Evolutionary conservation across 768 basidiomycete species (phyloP).

Genomic region (Nidularia sp.): DNA sequence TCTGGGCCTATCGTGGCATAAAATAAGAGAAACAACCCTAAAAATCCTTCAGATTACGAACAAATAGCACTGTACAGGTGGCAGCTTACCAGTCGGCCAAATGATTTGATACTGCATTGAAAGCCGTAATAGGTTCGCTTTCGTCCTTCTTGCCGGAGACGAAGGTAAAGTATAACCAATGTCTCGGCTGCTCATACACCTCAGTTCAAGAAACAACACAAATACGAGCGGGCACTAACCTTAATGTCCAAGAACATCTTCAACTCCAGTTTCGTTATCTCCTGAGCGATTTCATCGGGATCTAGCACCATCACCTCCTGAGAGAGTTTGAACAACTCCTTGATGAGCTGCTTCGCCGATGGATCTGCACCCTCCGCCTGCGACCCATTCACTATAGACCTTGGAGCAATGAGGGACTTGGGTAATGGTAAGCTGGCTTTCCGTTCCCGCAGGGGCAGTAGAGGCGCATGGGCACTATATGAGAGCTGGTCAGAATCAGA

Average conservation of each 20-base stretch:
- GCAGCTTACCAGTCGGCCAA: conserved; percentile 79
- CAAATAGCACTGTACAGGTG: not conserved
- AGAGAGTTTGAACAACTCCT: conserved; percentile 57
- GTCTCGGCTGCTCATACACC: conserved; percentile 58
- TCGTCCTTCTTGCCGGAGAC: conserved; percentile 63
- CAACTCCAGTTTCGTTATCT: conserved; percentile 76
- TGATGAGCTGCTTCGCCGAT: conserved; percentile 54
- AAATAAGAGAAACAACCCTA: conserved; percentile 89
- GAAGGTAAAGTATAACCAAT: conserved; percentile 82
- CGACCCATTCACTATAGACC: conserved; percentile 19
- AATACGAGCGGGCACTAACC: conserved; percentile 36
- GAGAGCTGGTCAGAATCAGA: conserved; percentile 19
- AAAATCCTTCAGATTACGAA: conserved; percentile 1
- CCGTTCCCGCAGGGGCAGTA: conserved; percentile 46
- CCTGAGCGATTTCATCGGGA: conserved; percentile 71
- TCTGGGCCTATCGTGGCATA: conserved; percentile 79
- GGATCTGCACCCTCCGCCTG: conserved; percentile 29
- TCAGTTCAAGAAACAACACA: conserved; percentile 3
- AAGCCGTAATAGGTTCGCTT: conserved; percentile 66
- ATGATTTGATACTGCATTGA: conserved; percentile 77
- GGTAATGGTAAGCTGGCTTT: conserved; percentile 65
- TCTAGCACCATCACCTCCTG: conserved; percentile 53
- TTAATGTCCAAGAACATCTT: conserved; percentile 71
- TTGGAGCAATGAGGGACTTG: conserved; percentile 34
- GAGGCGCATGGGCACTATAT: conserved; percentile 8